A percentile compares a stretch with the other conserved stretches of the same genome.
Evolutionary conservation across 2,329 filamentous ascomycete species (phyloP).

Genomic region (Fusarium tuaranense): DNA sequence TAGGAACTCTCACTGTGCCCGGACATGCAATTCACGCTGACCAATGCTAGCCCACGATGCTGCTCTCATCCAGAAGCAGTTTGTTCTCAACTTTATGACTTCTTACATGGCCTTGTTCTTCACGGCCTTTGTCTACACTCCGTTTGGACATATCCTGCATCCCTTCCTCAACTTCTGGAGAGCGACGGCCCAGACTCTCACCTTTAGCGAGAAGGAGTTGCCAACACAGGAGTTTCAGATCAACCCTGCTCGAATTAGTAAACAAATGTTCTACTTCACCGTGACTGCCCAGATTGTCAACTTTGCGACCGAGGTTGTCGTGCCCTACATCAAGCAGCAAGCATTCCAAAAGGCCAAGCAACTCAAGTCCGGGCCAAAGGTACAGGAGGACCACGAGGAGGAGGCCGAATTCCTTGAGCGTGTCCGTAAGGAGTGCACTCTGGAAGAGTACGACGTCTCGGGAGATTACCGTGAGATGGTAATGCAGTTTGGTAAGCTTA

Average conservation of each 20-base stretch:
- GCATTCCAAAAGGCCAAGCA: conserved; percentile 83
- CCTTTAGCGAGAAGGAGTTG: conserved; percentile 79
- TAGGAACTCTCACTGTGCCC: conserved; percentile 43
- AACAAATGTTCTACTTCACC: conserved; percentile 96
- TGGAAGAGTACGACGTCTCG: conserved; percentile 89
- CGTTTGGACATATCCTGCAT: conserved; percentile 85
- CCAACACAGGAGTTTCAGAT: conserved; percentile 78
- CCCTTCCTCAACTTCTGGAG: conserved; percentile 89
- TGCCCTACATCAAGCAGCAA: conserved; percentile 86
- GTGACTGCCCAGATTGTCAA: conserved; percentile 94
- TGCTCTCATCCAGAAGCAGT: conserved; percentile 90
- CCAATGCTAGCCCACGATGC: conserved; percentile 74
- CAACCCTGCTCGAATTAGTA: conserved; percentile 84
- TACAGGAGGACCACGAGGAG: conserved; percentile 73
- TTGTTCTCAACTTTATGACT: conserved; percentile 96
- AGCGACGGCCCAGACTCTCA: conserved; percentile 78
- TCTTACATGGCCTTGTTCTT: conserved; percentile 94
- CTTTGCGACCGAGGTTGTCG: conserved; percentile 83
- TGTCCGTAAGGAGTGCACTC: conserved; percentile 84
- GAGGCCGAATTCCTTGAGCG: conserved; percentile 84
- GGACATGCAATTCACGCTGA: conserved; percentile 16
- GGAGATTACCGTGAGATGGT: conserved; percentile 94
- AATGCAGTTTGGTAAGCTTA: conserved; percentile 75
- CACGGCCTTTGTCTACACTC: conserved; percentile 94
- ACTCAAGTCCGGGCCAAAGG: conserved; percentile 70